A percentile compares a stretch with the other conserved stretches of the same genome.
phyloP scores from a whole-genome alignment of 1,284 basidiomycete genomes.

The Ceratobasidium sp. region DNA sequence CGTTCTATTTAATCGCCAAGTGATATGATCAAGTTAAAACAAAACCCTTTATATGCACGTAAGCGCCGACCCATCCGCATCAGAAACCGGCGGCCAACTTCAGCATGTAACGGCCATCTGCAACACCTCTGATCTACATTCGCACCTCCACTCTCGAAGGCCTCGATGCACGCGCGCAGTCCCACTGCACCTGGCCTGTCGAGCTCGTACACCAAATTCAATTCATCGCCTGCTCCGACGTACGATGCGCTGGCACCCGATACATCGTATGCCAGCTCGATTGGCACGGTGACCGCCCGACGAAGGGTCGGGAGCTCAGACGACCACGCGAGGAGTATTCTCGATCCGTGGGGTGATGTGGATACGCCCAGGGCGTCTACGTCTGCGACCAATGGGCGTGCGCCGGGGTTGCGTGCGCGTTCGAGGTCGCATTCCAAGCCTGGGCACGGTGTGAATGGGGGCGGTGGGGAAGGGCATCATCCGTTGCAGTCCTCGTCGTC shows the following conservation, averaged over 20 bases:
- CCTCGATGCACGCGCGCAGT: constrained; percentile 21
- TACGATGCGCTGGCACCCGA: constrained; percentile 44
- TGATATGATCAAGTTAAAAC: not conserved
- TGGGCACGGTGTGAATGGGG: not conserved
- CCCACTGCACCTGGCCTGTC: constrained; percentile 9
- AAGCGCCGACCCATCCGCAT: constrained; percentile 24
- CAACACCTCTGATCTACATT: constrained; percentile 17
- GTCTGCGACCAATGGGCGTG: constrained; percentile 1
- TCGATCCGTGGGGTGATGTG: constrained; percentile 26
- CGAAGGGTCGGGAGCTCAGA: constrained; percentile 21
- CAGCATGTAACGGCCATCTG: constrained; percentile 8
- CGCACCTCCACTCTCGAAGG: constrained; percentile 13
- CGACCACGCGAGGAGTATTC: not conserved
- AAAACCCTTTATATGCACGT: not conserved
- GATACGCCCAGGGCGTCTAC: not conserved
- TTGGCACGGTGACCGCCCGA: constrained; percentile 9
- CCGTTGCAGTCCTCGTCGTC: constrained; percentile 10
- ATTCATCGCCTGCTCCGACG: constrained; percentile 30
- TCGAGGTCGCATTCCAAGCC: constrained; percentile 29
- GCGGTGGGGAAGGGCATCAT: constrained; percentile 10
- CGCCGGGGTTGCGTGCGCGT: constrained; percentile 16
- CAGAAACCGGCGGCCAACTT: not conserved
- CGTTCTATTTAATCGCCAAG: not conserved
- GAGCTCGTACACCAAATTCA: constrained; percentile 32
- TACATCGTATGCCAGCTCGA: constrained; percentile 15